phyloP scores from a whole-genome alignment of 2,329 filamentous ascomycete species.

The Orbilia brochopaga region DNA sequence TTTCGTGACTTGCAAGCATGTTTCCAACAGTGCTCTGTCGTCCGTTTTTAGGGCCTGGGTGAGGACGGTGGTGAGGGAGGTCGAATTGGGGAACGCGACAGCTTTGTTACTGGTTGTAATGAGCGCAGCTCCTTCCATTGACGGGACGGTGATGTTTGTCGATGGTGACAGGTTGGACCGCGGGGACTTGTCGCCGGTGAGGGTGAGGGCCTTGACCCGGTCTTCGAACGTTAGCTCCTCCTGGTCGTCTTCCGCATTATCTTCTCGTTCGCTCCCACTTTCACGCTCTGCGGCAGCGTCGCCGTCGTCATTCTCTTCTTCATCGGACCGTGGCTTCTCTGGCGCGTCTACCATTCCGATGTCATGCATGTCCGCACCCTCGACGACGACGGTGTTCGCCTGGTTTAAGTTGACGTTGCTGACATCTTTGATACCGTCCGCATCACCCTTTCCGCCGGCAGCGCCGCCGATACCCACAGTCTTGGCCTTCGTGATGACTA shows the following conservation, averaged over 20 bases:
- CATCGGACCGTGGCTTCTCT: slow-evolving; percentile 49
- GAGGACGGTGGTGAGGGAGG: slow-evolving; percentile 89
- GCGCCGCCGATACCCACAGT: slow-evolving; percentile 60
- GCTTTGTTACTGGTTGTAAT: slow-evolving; percentile 59
- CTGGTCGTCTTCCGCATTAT: slow-evolving; percentile 31
- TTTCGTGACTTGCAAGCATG: slow-evolving; percentile 83
- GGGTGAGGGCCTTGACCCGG: slow-evolving; percentile 42
- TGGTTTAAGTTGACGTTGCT: slow-evolving; percentile 66
- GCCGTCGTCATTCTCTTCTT: slow-evolving; percentile 55
- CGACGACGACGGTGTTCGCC: slow-evolving; percentile 64
- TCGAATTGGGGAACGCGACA: slow-evolving; percentile 70
- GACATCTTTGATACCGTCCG: slow-evolving; percentile 64
- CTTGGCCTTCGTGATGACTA: slow-evolving; percentile 60
- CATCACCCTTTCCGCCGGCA: slow-evolving; percentile 57
- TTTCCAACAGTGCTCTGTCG: slow-evolving; percentile 86
- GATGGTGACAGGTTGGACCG: slow-evolving; percentile 41
- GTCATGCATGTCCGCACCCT: slow-evolving; percentile 61
- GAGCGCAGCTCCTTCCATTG: slow-evolving; percentile 60
- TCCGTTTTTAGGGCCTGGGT: slow-evolving; percentile 91
- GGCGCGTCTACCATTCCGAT: slow-evolving; percentile 57
- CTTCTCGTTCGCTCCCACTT: slow-evolving; percentile 33
- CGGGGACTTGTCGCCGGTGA: slow-evolving; percentile 43
- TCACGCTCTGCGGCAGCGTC: slow-evolving; percentile 51
- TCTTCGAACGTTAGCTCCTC: slow-evolving; percentile 46
- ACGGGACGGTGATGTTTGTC: slow-evolving; percentile 59